Evolutionary conservation across 768 basidiomycete species (phyloP).

Genomic region (Boletus reticulatus): DNA sequence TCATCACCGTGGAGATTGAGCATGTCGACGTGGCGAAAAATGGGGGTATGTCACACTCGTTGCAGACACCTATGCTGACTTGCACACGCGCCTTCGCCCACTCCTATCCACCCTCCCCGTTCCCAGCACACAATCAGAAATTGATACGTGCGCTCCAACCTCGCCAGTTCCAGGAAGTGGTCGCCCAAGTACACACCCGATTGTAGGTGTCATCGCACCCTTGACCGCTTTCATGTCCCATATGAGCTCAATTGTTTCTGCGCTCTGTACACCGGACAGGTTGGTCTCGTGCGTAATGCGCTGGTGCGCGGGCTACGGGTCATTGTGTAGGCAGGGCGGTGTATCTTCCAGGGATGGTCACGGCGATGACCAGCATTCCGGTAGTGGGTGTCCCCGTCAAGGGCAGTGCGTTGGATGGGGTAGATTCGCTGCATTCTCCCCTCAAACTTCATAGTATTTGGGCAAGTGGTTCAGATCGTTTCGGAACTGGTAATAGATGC

Average conservation of each 20-base stretch:
- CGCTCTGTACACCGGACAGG: constrained; percentile 90
- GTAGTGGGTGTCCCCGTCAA: constrained; percentile 98
- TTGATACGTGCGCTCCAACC: constrained; percentile 51
- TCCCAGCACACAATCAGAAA: constrained; percentile 39
- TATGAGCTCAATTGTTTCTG: constrained; percentile 95
- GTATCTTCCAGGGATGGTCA: constrained; percentile 98
- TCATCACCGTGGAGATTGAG: constrained; percentile 95
- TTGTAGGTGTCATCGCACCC: constrained; percentile 86
- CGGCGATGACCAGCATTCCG: constrained; percentile 87
- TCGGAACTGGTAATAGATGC: too few species aligned
- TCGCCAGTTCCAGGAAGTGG: constrained; percentile 44
- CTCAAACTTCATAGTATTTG: too few species aligned
- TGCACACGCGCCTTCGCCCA: constrained; percentile 65
- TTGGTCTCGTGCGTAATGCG: constrained; percentile 79
- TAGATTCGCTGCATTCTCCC: constrained; percentile 95
- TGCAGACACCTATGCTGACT: constrained; percentile 74
- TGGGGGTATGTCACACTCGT: constrained; percentile 96
- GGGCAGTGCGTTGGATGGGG: constrained; percentile 89
- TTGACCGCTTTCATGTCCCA: constrained; percentile 79
- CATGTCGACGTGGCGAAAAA: constrained; percentile 93
- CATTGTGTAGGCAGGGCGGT: constrained; percentile 96
- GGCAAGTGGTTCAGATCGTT: too few species aligned
- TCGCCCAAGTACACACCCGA: constrained; percentile 63
- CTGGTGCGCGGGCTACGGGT: constrained; percentile 61
- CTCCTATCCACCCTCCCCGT: constrained; percentile 68